These are phyloP conservation scores for Aphanomyces cochlioides DNA, from an alignment of 352 stramenopile genomes.

Conservation along the genomic window DNA sequence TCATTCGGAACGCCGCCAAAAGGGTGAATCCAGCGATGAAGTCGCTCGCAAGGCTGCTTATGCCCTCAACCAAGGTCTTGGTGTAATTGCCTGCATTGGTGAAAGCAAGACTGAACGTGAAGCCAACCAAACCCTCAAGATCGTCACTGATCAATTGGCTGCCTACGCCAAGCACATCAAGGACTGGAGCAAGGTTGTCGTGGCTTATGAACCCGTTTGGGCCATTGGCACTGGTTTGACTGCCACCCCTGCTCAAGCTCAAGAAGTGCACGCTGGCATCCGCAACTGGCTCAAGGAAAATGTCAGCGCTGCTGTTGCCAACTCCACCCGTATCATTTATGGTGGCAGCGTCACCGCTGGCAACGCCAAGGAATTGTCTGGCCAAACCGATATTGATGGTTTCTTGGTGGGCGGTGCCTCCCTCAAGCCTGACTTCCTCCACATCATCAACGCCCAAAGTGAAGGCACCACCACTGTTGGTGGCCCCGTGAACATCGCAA, in stretches of 20 bases:
- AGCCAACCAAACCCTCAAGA: slow-evolving; percentile 88
- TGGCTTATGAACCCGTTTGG: slow-evolving; percentile 98
- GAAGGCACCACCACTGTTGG: slow-evolving; percentile 44
- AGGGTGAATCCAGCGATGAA: slow-evolving; percentile 89
- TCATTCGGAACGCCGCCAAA: slow-evolving; percentile 93
- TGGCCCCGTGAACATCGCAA: slow-evolving; percentile 90
- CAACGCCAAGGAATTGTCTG: slow-evolving; percentile 91
- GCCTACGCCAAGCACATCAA: slow-evolving; percentile 83
- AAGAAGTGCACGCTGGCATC: slow-evolving; percentile 96
- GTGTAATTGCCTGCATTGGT: slow-evolving; percentile 96
- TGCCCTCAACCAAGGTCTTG: slow-evolving; percentile 90
- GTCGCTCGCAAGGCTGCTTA: slow-evolving; percentile 94
- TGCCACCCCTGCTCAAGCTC: slow-evolving; percentile 96
- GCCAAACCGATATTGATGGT: slow-evolving; percentile 97
- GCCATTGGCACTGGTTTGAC: slow-evolving; percentile 97
- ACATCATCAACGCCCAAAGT: slow-evolving; percentile 95
- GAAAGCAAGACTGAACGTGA: slow-evolving; percentile 95
- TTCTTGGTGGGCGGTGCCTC: slow-evolving; percentile 97
- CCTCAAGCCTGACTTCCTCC: slow-evolving; percentile 95
- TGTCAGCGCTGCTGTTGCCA: slow-evolving; percentile 87
- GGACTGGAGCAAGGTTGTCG: slow-evolving; percentile 94
- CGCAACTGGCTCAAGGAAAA: slow-evolving; percentile 91
- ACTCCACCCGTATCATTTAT: slow-evolving; percentile 96
- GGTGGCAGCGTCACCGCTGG: slow-evolving; percentile 92
- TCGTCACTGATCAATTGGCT: slow-evolving; percentile 92